These are phyloP conservation scores for Talaromyces albobiverticillius DNA, from an alignment of 2,329 filamentous ascomycete genomes.

Conservation along the genomic window DNA sequence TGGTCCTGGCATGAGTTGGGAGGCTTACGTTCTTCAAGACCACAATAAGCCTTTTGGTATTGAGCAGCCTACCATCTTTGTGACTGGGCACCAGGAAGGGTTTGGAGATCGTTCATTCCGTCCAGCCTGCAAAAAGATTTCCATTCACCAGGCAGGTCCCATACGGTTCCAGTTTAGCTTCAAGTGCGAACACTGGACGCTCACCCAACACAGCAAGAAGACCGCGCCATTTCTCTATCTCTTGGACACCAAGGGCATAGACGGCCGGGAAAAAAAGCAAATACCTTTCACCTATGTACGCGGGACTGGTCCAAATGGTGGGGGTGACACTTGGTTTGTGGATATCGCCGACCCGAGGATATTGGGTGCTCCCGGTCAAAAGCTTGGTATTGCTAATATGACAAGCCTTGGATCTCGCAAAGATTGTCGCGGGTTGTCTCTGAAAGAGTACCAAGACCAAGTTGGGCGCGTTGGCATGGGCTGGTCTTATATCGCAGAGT, in stretches of 20 bases:
- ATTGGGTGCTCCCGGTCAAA: constrained; percentile 68
- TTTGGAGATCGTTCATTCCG: constrained; percentile 58
- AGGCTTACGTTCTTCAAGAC: constrained; percentile 72
- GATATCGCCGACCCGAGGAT: constrained; percentile 64
- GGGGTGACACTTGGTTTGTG: constrained; percentile 76
- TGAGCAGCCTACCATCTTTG: constrained; percentile 47
- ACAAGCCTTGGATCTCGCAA: constrained; percentile 49
- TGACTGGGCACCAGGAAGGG: constrained; percentile 45
- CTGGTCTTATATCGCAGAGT: constrained; percentile 53
- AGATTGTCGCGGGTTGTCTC: constrained; percentile 53
- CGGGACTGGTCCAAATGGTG: constrained; percentile 49
- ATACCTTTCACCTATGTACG: constrained; percentile 61
- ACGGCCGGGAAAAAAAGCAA: constrained; percentile 66
- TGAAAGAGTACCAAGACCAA: constrained; percentile 47
- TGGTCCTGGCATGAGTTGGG: constrained; percentile 63
- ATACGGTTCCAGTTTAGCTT: constrained; percentile 79
- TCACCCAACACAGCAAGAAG: constrained; percentile 60
- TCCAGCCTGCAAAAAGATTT: constrained; percentile 60
- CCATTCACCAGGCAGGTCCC: constrained; percentile 54
- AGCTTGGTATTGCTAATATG: constrained; percentile 63
- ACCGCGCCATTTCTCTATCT: constrained; percentile 68
- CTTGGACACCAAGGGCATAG: constrained; percentile 62
- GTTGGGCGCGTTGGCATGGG: constrained; percentile 47
- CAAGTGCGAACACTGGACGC: constrained; percentile 77
- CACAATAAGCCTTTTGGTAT: constrained; percentile 44